phyloP scores from a whole-genome alignment of 2,329 filamentous ascomycete genomes.

The Venturia aucupariae region DNA sequence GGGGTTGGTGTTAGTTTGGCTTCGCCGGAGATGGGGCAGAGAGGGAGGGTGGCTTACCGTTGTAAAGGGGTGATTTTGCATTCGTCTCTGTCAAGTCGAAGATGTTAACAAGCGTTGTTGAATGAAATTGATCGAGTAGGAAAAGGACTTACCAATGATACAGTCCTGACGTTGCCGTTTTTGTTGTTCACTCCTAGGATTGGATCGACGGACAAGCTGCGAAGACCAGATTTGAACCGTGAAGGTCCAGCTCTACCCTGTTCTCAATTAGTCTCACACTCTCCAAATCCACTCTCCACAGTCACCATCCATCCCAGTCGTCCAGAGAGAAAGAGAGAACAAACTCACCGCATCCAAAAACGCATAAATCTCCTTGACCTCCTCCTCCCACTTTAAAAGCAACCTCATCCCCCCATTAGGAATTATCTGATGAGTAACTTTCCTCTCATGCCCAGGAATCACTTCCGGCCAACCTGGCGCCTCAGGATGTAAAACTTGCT shows the following conservation, averaged over 20 bases:
- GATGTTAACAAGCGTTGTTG: background rate
- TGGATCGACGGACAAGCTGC: background rate
- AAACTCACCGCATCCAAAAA: slow-evolving; percentile 6
- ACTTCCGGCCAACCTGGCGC: background rate
- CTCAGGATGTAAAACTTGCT: slow-evolving; percentile 1
- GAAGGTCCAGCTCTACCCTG: background rate
- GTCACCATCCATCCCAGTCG: no score
- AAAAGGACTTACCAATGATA: background rate
- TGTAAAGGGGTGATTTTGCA: background rate
- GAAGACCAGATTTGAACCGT: background rate
- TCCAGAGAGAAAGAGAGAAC: background rate
- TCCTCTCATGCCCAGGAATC: background rate
- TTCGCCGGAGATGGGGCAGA: background rate
- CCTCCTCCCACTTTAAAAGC: slow-evolving; percentile 5
- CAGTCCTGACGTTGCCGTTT: background rate
- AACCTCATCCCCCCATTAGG: slow-evolving; percentile 9
- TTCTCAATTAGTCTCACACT: background rate
- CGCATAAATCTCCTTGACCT: background rate
- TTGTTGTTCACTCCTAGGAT: background rate
- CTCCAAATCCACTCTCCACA: background rate
- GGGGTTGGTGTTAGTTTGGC: background rate
- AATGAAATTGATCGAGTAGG: background rate
- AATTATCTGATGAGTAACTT: background rate
- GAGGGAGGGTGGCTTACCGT: background rate
- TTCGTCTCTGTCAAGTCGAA: background rate